These are phyloP conservation scores for Psilocybe cubensis DNA, from an alignment of 768 basidiomycete species.

Conservation along the genomic window DNA sequence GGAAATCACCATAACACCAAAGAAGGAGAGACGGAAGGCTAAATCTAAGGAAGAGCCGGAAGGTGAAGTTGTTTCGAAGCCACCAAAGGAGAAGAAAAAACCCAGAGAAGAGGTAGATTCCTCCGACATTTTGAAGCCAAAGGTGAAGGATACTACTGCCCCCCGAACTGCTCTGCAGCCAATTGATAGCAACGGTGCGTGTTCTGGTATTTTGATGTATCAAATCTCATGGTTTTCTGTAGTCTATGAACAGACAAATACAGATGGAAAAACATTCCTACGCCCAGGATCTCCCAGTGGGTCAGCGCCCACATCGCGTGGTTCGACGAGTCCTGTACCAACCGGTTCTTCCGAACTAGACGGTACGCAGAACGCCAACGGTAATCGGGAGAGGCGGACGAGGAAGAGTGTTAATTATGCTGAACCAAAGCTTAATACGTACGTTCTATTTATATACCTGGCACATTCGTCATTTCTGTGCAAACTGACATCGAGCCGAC, in stretches of 20 bases:
- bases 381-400: conserved; percentile 57
- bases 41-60: conserved; percentile 43
- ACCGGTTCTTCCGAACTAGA: conserved; percentile 34
- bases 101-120: conserved; percentile 30
- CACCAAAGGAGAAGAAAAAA: conserved; percentile 26
- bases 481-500: neutral
- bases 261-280: conserved; percentile 21
- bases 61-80: conserved; percentile 8
- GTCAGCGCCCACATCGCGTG: conserved; percentile 47
- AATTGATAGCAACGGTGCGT: conserved; percentile 46
- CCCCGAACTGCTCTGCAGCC: conserved; percentile 48
- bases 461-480: neutral
- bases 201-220: neutral
- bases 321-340: conserved; percentile 48
- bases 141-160: conserved; percentile 70
- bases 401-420: conserved; percentile 87
- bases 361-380: conserved; percentile 26
- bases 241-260: conserved; percentile 25
- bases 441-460: conserved; percentile 30
- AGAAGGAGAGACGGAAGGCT: conserved; percentile 53
- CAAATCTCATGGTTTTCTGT: conserved; percentile 1
- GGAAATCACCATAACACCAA: conserved; percentile 38
- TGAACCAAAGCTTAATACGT: conserved; percentile 90
- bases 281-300: conserved; percentile 24
- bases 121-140: conserved; percentile 45